These are phyloP conservation scores for Iris pallida DNA, from an alignment of 116 monocot genomes.

Conservation along the genomic window DNA sequence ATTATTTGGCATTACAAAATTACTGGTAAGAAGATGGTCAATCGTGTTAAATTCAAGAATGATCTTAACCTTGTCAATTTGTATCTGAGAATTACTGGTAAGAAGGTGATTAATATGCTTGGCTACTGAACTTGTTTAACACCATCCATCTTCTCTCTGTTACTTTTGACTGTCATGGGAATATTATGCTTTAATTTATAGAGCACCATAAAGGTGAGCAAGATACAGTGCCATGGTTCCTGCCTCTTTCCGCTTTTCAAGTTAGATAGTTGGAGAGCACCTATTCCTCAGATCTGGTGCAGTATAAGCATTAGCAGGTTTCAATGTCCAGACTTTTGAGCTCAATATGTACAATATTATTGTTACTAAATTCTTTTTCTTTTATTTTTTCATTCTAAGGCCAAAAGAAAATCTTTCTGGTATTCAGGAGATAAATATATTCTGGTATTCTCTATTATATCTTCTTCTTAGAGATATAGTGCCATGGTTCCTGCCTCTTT, in stretches of 20 bases:
- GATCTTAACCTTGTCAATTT: no score
- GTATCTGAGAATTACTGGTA: no score
- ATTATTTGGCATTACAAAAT: background rate
- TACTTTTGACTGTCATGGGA: constrained; percentile 1
- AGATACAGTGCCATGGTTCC: background rate
- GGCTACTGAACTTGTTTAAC: background rate
- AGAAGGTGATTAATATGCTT: no score
- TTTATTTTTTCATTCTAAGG: constrained; percentile 41
- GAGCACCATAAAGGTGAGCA: constrained; percentile 8
- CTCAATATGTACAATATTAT: constrained; percentile 18
- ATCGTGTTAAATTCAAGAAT: no score
- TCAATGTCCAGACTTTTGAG: constrained; percentile 6
- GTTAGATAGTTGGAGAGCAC: constrained; percentile 5
- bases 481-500: background rate
- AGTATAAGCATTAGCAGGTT: constrained; percentile 28
- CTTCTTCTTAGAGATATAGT: constrained; percentile 11
- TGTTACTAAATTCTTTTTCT: constrained; percentile 38
- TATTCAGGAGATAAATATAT: constrained; percentile 42
- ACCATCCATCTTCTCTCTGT: background rate
- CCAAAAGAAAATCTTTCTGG: constrained; percentile 22
- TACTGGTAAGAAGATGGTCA: constrained; percentile 16
- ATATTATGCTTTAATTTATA: background rate
- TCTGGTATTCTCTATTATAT: constrained; percentile 41
- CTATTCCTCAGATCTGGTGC: constrained; percentile 12
- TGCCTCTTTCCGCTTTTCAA: background rate